Evolutionary conservation across 192 early-diverging fungal species (phyloP).

Genomic region (Linderina pennispora): DNA sequence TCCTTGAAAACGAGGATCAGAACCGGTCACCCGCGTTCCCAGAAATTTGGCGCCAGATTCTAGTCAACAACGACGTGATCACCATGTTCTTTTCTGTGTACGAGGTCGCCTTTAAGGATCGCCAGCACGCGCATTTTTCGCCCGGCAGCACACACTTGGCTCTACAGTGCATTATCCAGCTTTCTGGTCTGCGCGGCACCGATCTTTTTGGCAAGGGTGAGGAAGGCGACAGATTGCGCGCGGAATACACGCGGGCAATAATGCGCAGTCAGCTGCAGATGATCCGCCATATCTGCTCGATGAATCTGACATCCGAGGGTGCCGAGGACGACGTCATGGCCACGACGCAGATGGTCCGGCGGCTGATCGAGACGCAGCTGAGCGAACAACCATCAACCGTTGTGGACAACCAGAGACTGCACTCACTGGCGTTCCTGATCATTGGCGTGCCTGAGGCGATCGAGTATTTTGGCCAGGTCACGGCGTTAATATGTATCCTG

Average conservation of each 20-base stretch:
- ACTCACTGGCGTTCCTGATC: slow-evolving; percentile 28
- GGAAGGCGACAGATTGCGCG: slow-evolving; percentile 21
- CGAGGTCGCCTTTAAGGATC: slow-evolving; percentile 36
- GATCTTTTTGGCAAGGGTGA: slow-evolving; percentile 19
- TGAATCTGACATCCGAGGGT: slow-evolving; percentile 28
- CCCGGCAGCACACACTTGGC: slow-evolving; percentile 42
- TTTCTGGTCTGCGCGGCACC: slow-evolving; percentile 39
- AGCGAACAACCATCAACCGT: slow-evolving; percentile 21
- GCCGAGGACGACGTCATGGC: slow-evolving; percentile 39
- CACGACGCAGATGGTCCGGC: slow-evolving; percentile 42
- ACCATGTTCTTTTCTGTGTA: slow-evolving; percentile 40
- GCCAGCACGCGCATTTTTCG: slow-evolving; percentile 42
- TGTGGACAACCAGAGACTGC: slow-evolving; percentile 15
- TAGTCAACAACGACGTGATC: slow-evolving; percentile 32
- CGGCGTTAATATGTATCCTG: slow-evolving; percentile 38
- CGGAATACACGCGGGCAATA: slow-evolving; percentile 26
- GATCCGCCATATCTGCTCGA: slow-evolving; percentile 38
- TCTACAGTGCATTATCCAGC: slow-evolving; percentile 38
- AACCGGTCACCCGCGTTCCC: slow-evolving; percentile 38
- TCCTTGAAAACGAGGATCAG: slow-evolving; percentile 18
- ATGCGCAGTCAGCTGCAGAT: slow-evolving; percentile 38
- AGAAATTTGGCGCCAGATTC: slow-evolving; percentile 25
- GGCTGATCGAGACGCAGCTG: slow-evolving; percentile 42
- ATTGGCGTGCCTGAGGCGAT: slow-evolving; percentile 30
- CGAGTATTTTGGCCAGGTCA: slow-evolving; percentile 42